Conservation (phyloP, 2,329 filamentous ascomycete genomes). For the Ceratocystis colombiana region DNA sequence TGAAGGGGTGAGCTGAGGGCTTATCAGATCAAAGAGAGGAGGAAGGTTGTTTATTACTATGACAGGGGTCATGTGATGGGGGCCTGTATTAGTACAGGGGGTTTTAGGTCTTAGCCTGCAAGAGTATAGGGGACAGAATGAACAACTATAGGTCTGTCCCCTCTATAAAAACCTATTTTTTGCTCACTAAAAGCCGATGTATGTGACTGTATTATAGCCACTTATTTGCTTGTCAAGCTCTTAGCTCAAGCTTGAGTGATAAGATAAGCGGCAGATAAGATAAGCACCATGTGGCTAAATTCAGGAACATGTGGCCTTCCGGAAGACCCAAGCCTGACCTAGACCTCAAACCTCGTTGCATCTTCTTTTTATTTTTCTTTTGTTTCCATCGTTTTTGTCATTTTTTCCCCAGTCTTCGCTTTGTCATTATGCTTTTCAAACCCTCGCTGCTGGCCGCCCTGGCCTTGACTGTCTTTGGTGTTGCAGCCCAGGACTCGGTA, state of each 20-base stretch:
- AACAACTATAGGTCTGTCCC: no score
- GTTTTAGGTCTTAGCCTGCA: not conserved
- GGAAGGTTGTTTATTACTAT: not conserved
- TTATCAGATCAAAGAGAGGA: slow-evolving; percentile 12
- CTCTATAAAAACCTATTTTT: no score
- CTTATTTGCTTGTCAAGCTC: not conserved
- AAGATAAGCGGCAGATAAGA: slow-evolving; percentile 17
- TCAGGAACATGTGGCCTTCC: slow-evolving; percentile 24
- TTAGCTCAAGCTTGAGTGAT: not conserved
- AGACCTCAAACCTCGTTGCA: not conserved
- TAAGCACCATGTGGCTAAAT: not conserved
- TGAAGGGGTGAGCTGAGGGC: not conserved
- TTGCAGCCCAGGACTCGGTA: slow-evolving; percentile 38
- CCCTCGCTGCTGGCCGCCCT: slow-evolving; percentile 61
- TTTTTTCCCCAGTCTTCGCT: slow-evolving; percentile 21
- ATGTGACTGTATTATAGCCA: no score
- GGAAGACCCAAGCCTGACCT: not conserved
- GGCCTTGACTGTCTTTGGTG: slow-evolving; percentile 57
- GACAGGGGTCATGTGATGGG: not conserved
- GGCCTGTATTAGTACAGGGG: not conserved
- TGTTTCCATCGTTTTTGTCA: slow-evolving; percentile 15
- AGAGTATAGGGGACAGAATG: no score
- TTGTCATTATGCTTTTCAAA: slow-evolving; percentile 59
- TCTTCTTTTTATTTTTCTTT: not conserved
- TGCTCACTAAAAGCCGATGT: no score